A percentile compares a stretch with the other conserved stretches of the same genome.
Conservation (phyloP, 2,329 filamentous ascomycete species). For the Epichloe scottii region DNA sequence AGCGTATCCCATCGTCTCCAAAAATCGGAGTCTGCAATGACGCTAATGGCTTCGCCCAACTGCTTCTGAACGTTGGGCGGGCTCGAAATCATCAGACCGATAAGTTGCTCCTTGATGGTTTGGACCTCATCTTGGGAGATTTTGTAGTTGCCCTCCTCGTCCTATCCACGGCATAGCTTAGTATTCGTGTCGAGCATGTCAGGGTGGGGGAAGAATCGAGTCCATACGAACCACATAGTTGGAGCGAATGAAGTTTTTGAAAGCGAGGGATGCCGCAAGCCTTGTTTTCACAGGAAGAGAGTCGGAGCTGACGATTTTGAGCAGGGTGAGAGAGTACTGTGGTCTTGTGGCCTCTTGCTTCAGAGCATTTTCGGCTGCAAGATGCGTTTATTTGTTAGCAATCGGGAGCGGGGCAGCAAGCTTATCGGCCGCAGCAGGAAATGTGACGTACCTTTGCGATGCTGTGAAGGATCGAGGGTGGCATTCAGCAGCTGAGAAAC, state of each 20-base stretch:
- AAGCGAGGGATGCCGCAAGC: slow-evolving; percentile 79
- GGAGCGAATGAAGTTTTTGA: slow-evolving; percentile 95
- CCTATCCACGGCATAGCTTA: slow-evolving; percentile 29
- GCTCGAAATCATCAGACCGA: slow-evolving; percentile 91
- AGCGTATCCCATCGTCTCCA: slow-evolving; percentile 95
- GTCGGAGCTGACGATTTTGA: slow-evolving; percentile 77
- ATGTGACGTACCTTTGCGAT: slow-evolving; percentile 64
- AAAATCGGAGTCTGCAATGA: slow-evolving; percentile 97
- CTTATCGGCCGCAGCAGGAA: slow-evolving; percentile 7
- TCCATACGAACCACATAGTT: slow-evolving; percentile 64
- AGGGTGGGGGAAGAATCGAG: neutral
- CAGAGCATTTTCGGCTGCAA: slow-evolving; percentile 67
- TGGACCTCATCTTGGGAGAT: slow-evolving; percentile 69
- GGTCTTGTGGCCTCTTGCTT: slow-evolving; percentile 70
- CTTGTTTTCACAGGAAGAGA: slow-evolving; percentile 64
- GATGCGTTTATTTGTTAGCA: slow-evolving; percentile 23
- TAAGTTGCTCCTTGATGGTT: slow-evolving; percentile 88
- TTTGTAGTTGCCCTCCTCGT: slow-evolving; percentile 91
- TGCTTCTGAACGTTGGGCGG: slow-evolving; percentile 82
- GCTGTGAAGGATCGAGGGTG: slow-evolving; percentile 76
- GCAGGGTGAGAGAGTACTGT: slow-evolving; percentile 75
- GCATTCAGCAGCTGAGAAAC: slow-evolving; percentile 80
- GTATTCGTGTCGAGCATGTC: slow-evolving; percentile 3
- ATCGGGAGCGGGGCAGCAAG: slow-evolving; percentile 16
- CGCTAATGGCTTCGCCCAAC: slow-evolving; percentile 89